phyloP scores from a whole-genome alignment of 2,329 filamentous ascomycete species.

The Arthrocladium fulminans region DNA sequence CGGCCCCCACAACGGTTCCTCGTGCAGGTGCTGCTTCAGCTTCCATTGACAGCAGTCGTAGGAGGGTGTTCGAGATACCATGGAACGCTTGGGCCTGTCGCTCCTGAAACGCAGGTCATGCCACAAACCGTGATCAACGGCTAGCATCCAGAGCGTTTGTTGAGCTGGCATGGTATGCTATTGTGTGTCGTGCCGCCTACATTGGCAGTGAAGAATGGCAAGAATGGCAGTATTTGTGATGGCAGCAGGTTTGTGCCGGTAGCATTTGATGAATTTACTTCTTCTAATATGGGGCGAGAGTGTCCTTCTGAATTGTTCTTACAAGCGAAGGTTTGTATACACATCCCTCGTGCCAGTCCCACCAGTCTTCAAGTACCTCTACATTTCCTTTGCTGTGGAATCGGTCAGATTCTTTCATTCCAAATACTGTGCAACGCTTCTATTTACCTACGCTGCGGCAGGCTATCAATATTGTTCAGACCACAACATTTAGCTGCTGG shows the following conservation, averaged over 20 bases:
- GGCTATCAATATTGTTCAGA: background rate
- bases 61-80: background rate
- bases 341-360: conserved; percentile 3
- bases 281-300: background rate
- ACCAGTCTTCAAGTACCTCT: background rate
- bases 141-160: background rate
- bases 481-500: background rate
- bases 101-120: conserved; percentile 7
- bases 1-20: background rate
- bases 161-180: background rate
- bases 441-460: conserved; percentile 2
- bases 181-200: background rate
- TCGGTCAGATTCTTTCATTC: background rate
- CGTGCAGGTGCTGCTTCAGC: background rate
- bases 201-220: background rate
- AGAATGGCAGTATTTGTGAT: background rate
- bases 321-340: background rate
- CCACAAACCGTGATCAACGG: background rate
- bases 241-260: background rate
- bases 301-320: background rate
- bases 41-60: background rate
- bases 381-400: background rate
- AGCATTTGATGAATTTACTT: background rate
- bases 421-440: background rate
- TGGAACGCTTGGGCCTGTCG: background rate